Base-by-base conservation (phyloP, 768 basidiomycete genomes). In the Lactifluus subvellereus region DNA sequence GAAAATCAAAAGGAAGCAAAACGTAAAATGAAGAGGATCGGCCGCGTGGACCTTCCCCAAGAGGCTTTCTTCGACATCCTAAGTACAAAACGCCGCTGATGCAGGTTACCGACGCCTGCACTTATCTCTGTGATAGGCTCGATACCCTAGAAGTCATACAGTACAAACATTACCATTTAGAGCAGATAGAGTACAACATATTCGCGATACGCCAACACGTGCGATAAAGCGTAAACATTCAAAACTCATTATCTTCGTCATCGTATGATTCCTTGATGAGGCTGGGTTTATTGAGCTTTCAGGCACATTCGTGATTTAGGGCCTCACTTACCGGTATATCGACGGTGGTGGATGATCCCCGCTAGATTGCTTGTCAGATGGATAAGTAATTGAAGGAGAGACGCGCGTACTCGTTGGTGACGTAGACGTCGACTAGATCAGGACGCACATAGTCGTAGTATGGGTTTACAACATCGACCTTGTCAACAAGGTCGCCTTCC, bases 341-440 rank as follows among this genome's bases (percentile, higher is more conserved):
- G 94, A 93, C 18, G 94, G 91, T 20, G 96, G 94, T 27, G 95
- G 92, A 72, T 98, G 95, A 73, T 97, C 96, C 22, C 96, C 96
- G 68, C 95, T 98, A 67, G 40, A 53, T 57, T 54, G 16, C 22
- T 33, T 8, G 22, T 37, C 47, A 37, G 54, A 57, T 27, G 67
- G 61, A 43, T 20, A 51, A 27, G 35, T 56, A 49, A 55, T 9
- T 20, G 55, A 53, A 38, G 40, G 40, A 27, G 27, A 10, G 75
- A 64, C 32, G 50, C 38, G 79, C 95, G 79, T 74, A 98, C 96
- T 98, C 91, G 68, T 99, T 98, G 13, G 94, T 98, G 69, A 99
- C 91, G 74, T 91, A 96, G 13, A 92, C 89, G 71, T 94, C 89
- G 59, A 99, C 84, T 66, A 98, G 76, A 71, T 98, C 94, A 22